Evolutionary conservation across 2,329 filamentous ascomycete genomes (phyloP).

Genomic region (Tolypocladium ovalisporum): DNA sequence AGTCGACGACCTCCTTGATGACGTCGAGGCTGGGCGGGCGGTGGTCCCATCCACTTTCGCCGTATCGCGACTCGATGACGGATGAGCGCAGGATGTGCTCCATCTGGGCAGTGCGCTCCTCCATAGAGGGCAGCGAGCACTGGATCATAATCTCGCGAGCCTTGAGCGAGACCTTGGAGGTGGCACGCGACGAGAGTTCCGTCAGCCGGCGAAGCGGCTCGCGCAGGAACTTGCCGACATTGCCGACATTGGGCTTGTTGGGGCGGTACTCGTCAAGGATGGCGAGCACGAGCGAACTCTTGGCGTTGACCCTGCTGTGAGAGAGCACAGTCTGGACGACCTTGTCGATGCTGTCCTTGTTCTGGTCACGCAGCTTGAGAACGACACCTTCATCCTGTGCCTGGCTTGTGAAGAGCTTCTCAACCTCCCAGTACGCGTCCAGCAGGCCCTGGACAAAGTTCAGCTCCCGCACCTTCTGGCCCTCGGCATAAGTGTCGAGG

Average conservation of each 20-base stretch:
- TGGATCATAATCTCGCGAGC: constrained; percentile 96
- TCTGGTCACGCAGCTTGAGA: constrained; percentile 84
- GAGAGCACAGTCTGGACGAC: constrained; percentile 87
- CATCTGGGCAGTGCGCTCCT: constrained; percentile 93
- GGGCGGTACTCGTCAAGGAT: constrained; percentile 91
- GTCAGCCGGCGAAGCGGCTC: constrained; percentile 74
- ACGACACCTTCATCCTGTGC: constrained; percentile 92
- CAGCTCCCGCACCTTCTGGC: constrained; percentile 84
- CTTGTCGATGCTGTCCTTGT: constrained; percentile 81
- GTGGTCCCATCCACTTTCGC: constrained; percentile 94
- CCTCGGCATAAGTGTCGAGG: constrained; percentile 71
- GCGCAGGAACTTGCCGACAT: constrained; percentile 80
- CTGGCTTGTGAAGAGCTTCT: constrained; percentile 78
- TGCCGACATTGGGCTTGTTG: constrained; percentile 83
- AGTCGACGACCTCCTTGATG: constrained; percentile 96
- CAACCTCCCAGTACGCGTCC: constrained; percentile 70
- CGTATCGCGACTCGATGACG: constrained; percentile 93
- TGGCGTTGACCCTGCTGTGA: constrained; percentile 82
- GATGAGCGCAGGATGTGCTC: constrained; percentile 95
- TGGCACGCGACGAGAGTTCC: constrained; percentile 68
- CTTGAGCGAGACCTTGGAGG: constrained; percentile 94
- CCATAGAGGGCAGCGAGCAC: constrained; percentile 87
- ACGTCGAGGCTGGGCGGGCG: constrained; percentile 81
- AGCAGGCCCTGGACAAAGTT: constrained; percentile 70
- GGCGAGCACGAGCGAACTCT: constrained; percentile 87